phyloP scores from a whole-genome alignment of 163 green algal species.

The Scenedesmus sp. region DNA sequence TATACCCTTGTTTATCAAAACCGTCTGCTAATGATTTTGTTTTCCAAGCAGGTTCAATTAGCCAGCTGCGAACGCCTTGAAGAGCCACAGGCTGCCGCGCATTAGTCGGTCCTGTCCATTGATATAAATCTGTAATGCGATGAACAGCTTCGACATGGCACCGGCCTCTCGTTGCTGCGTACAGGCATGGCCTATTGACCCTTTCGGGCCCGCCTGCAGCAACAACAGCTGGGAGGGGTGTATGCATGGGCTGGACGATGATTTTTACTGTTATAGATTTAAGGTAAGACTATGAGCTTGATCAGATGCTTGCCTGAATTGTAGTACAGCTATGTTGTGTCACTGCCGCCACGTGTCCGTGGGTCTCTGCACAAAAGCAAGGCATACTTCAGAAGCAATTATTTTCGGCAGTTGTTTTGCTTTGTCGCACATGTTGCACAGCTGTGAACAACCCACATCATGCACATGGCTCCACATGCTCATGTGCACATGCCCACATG shows the following conservation, averaged over 20 bases:
- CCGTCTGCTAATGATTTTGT: no score
- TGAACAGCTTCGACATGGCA: not conserved
- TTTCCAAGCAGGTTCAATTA: no score
- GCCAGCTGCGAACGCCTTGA: not conserved
- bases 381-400: not conserved
- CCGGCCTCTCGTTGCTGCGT: not conserved
- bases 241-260: not conserved
- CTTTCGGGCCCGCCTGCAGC: conserved; percentile 2
- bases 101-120: not conserved
- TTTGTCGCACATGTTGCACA: no score
- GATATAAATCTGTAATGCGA: not conserved
- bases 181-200: not conserved
- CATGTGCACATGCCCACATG: not conserved
- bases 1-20: no score
- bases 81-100: not conserved
- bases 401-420: no score
- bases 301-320: not conserved
- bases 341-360: not conserved
- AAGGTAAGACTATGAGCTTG: not conserved
- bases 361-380: not conserved
- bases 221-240: not conserved
- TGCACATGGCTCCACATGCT: not conserved
- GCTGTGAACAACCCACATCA: not conserved
- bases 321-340: not conserved
- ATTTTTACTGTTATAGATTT: not conserved